Conservation (phyloP, 495 filamentous ascomycete species). For the Delitschia confertaspora region DNA sequence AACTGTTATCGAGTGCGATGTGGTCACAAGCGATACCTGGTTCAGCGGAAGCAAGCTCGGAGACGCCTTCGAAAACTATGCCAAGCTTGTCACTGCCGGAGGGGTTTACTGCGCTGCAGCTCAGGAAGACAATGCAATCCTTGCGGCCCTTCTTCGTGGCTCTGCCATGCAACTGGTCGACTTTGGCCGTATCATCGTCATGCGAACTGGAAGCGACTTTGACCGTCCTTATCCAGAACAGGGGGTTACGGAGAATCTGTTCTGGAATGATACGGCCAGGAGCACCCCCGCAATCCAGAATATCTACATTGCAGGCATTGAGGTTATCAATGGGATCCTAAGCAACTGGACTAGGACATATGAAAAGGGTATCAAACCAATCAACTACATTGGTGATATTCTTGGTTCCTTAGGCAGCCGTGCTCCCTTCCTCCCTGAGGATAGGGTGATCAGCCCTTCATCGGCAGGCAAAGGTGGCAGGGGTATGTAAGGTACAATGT, state of each 20-base stretch:
- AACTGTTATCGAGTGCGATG: constrained; percentile 55
- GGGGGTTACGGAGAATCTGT: constrained; percentile 46
- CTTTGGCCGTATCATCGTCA: constrained; percentile 59
- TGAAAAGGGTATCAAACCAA: constrained; percentile 47
- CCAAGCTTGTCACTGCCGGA: constrained; percentile 57
- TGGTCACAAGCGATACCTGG: constrained; percentile 64
- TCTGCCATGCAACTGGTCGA: constrained; percentile 49
- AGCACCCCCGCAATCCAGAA: constrained; percentile 52
- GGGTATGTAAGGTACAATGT: no score
- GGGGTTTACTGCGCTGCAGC: constrained; percentile 61
- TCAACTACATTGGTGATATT: constrained; percentile 67
- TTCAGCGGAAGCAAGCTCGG: constrained; percentile 54
- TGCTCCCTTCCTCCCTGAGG: no score
- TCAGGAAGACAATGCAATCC: constrained; percentile 67
- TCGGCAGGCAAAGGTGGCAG: no score
- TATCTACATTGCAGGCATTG: constrained; percentile 56
- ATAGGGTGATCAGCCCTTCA: no score
- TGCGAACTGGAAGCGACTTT: constrained; percentile 67
- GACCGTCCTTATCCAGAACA: constrained; percentile 56
- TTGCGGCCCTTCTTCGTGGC: constrained; percentile 58
- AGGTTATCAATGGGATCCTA: constrained; percentile 60
- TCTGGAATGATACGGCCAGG: constrained; percentile 50
- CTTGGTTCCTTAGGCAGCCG: no score
- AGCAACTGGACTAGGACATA: constrained; percentile 52
- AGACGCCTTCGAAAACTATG: constrained; percentile 58